Conservation (phyloP, 2,329 filamentous ascomycete species). For the Penicillium sp. region DNA sequence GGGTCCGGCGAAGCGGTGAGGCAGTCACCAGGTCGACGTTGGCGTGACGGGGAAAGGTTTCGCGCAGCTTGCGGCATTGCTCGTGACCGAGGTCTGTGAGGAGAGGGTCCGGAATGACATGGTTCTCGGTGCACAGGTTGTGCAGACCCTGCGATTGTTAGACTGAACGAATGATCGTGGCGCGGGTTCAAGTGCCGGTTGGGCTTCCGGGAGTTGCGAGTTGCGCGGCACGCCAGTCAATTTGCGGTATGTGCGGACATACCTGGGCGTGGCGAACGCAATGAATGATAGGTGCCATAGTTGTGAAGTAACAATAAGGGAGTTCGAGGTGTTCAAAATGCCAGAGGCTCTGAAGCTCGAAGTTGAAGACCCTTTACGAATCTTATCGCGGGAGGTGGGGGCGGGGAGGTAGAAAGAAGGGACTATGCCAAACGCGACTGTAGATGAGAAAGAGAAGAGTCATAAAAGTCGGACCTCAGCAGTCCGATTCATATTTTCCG, state of each 20-base stretch:
- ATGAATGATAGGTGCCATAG: constrained; percentile 47
- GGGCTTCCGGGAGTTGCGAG: neutral
- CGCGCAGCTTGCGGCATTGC: constrained; percentile 69
- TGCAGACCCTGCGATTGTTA: constrained; percentile 67
- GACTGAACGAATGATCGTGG: constrained; percentile 1
- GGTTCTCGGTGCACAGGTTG: constrained; percentile 72
- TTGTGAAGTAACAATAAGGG: constrained; percentile 3
- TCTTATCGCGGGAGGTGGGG: constrained; percentile 28
- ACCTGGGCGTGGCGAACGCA: constrained; percentile 52
- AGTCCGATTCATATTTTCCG: constrained; percentile 17
- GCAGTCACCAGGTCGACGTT: constrained; percentile 71
- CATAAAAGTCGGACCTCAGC: constrained; percentile 15
- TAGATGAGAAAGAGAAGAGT: constrained; percentile 5
- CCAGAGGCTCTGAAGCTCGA: neutral
- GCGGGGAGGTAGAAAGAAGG: neutral
- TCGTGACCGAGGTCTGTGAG: constrained; percentile 74
- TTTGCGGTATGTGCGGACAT: constrained; percentile 13
- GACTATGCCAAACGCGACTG: too few species aligned
- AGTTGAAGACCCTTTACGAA: neutral
- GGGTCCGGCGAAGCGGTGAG: constrained; percentile 77
- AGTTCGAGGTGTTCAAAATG: neutral
- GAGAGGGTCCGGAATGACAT: constrained; percentile 72
- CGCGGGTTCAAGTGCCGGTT: neutral
- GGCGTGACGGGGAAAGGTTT: constrained; percentile 65
- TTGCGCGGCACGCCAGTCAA: neutral